Evolutionary conservation across 75 land plant species (phyloP).

Genomic region (Chamaecyparis obtusa): DNA sequence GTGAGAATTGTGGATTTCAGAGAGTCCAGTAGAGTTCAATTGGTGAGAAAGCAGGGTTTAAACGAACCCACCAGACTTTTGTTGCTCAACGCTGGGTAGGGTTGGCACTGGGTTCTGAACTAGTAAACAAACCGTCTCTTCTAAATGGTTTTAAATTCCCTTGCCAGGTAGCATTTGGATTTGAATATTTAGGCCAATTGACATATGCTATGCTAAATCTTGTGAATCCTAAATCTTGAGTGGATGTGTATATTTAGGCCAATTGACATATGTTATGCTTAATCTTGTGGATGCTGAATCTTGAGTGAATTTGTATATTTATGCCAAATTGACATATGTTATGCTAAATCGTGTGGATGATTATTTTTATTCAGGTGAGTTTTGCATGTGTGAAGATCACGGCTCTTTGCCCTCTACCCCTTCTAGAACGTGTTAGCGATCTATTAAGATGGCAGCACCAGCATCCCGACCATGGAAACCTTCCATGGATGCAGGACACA

Average conservation of each 20-base stretch:
- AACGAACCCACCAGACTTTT: too few relatives aligned
- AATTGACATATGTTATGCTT: background rate
- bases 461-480: conserved; percentile 11
- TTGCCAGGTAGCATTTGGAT: too few relatives aligned
- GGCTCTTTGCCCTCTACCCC: conserved; percentile 68
- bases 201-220: background rate
- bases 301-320: background rate
- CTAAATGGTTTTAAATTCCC: too few relatives aligned
- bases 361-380: conserved; percentile 53
- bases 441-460: conserved; percentile 27
- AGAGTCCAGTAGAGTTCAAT: too few relatives aligned
- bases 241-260: background rate
- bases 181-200: background rate
- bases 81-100: too few relatives aligned
- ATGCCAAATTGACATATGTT: background rate
- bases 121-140: too few relatives aligned
- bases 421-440: conserved; percentile 69
- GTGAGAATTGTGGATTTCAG: too few relatives aligned
- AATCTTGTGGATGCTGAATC: too few relatives aligned
- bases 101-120: too few relatives aligned
- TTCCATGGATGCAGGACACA: conserved; percentile 70
- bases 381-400: conserved; percentile 72
- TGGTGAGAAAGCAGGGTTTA: too few relatives aligned
- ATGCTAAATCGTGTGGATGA: background rate
- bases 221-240: background rate